Evolutionary conservation across 192 early-diverging fungal genomes (phyloP).

Genomic region (Radiomyces spectabilis): DNA sequence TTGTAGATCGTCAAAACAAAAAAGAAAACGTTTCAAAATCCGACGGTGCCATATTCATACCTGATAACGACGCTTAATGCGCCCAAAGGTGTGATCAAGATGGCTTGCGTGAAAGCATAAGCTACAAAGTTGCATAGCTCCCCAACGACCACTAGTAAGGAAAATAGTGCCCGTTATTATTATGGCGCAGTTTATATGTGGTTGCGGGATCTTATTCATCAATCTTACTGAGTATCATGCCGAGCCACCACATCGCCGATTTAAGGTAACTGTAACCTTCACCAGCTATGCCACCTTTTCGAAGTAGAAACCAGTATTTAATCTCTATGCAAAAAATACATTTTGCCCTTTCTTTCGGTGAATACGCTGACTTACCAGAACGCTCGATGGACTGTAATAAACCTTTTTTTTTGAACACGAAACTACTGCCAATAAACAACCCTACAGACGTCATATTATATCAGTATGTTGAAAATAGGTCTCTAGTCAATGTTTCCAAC

Average conservation of each 20-base stretch:
- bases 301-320: background rate
- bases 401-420: conserved; percentile 94
- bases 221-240: conserved; percentile 52
- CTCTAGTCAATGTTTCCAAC: too few species aligned
- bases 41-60: conserved; percentile 16
- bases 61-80: conserved; percentile 84
- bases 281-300: conserved; percentile 34
- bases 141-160: conserved; percentile 76
- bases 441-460: conserved; percentile 41
- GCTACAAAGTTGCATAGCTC: conserved; percentile 94
- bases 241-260: conserved; percentile 48
- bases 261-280: conserved; percentile 46
- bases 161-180: background rate
- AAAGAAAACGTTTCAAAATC: background rate
- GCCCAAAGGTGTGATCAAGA: conserved; percentile 91
- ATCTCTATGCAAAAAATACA: background rate
- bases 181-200: background rate
- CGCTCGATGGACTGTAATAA: conserved; percentile 69
- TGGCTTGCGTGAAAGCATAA: conserved; percentile 97
- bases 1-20: background rate
- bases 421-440: conserved; percentile 84
- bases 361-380: conserved; percentile 29
- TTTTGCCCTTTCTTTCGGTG: background rate
- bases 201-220: too few species aligned
- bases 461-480: too few species aligned